A percentile compares a stretch with the other conserved stretches of the same genome.
Conservation (phyloP, 2,329 filamentous ascomycete species). For the Dactylellina haptotyla region DNA sequence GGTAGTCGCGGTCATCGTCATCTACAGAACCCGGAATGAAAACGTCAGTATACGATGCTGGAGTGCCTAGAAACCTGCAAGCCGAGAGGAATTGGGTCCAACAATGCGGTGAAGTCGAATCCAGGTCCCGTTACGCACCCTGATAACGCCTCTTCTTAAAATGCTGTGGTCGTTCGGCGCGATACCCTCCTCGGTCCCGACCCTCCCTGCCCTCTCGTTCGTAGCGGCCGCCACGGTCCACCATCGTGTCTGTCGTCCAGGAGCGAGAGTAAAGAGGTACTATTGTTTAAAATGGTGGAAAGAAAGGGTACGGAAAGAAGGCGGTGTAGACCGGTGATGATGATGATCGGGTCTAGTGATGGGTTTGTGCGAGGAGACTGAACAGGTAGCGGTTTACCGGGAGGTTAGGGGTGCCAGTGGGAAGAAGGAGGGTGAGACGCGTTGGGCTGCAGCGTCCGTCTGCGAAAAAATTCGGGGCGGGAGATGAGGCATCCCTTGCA, state of each 20-base stretch:
- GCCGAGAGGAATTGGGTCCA: slow-evolving; percentile 4
- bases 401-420: slow-evolving; percentile 7
- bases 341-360: slow-evolving; percentile 4
- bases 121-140: slow-evolving; percentile 29
- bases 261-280: neutral
- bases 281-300: neutral
- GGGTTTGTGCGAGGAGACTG: slow-evolving; percentile 14
- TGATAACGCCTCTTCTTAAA: slow-evolving; percentile 53
- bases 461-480: slow-evolving; percentile 51
- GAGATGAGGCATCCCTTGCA: slow-evolving; percentile 30
- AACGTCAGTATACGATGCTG: slow-evolving; percentile 10
- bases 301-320: slow-evolving; percentile 1
- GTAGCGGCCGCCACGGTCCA: slow-evolving; percentile 50
- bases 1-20: slow-evolving; percentile 70
- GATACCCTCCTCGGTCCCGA: slow-evolving; percentile 44
- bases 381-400: slow-evolving; percentile 7
- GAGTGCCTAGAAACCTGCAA: neutral
- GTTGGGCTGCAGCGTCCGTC: slow-evolving; percentile 44
- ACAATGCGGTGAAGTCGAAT: slow-evolving; percentile 4
- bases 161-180: slow-evolving; percentile 47
- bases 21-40: slow-evolving; percentile 63
- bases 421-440: slow-evolving; percentile 33
- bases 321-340: neutral
- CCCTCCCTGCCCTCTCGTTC: slow-evolving; percentile 49
- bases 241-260: slow-evolving; percentile 28